A percentile compares a stretch with the other conserved stretches of the same genome.
These are phyloP conservation scores for Phialophora macrospora DNA, from an alignment of 2,329 filamentous ascomycete genomes.

Conservation along the genomic window DNA sequence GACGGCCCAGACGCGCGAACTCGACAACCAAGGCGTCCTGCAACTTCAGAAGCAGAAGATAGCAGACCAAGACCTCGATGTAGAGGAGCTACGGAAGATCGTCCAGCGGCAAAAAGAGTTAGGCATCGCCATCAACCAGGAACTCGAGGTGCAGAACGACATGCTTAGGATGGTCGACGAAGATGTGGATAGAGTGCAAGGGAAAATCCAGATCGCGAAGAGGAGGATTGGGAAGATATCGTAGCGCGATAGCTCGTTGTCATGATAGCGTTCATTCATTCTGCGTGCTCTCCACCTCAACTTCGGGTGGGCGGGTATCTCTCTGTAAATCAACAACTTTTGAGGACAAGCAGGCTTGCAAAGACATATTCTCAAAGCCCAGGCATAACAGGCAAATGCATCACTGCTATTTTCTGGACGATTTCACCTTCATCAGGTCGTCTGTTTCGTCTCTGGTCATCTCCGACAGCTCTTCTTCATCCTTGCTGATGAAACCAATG, in stretches of 20 bases:
- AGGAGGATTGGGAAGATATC: slow-evolving; percentile 55
- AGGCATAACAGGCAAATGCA: not conserved
- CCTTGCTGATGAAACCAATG: slow-evolving; percentile 68
- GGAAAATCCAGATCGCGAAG: slow-evolving; percentile 55
- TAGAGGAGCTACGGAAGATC: slow-evolving; percentile 63
- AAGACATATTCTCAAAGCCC: not conserved
- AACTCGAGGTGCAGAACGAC: slow-evolving; percentile 66
- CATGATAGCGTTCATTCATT: slow-evolving; percentile 9
- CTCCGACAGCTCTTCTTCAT: slow-evolving; percentile 16
- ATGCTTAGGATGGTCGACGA: slow-evolving; percentile 64
- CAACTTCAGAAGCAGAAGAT: slow-evolving; percentile 68
- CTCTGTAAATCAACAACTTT: not conserved
- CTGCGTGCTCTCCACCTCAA: not conserved
- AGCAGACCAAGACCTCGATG: slow-evolving; percentile 64
- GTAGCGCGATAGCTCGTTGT: slow-evolving; percentile 35
- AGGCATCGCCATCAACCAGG: slow-evolving; percentile 66
- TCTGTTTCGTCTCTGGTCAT: slow-evolving; percentile 24
- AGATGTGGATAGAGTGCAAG: slow-evolving; percentile 58
- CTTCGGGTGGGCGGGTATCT: not conserved
- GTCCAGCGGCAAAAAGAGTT: slow-evolving; percentile 65
- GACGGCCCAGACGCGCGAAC: slow-evolving; percentile 65
- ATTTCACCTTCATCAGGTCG: slow-evolving; percentile 24
- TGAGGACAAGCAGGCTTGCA: not conserved
- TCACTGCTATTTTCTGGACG: not conserved
- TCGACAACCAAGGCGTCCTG: slow-evolving; percentile 68